Conservation (phyloP, 768 basidiomycete genomes). For the Rhizopogon roseolus region DNA sequence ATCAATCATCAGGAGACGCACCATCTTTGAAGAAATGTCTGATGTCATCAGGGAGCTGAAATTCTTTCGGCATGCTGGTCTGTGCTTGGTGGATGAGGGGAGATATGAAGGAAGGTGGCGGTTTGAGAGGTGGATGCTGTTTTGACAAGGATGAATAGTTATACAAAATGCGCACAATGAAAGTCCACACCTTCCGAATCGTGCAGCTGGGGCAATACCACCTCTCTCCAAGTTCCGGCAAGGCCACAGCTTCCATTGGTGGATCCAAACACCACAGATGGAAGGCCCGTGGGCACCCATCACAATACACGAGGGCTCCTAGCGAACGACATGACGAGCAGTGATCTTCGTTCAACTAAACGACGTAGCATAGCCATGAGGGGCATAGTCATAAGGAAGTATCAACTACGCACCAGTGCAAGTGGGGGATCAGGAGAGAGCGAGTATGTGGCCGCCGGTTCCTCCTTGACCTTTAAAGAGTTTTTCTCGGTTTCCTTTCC, state of each 20-base stretch:
- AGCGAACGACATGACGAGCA: constrained; percentile 79
- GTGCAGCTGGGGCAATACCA: constrained; percentile 79
- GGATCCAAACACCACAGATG: constrained; percentile 97
- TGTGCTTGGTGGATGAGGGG: constrained; percentile 70
- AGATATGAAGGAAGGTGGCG: constrained; percentile 61
- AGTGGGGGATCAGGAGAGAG: constrained; percentile 31
- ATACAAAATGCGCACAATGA: not conserved
- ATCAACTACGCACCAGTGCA: constrained; percentile 30
- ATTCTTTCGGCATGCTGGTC: constrained; percentile 70
- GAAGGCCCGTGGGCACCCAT: constrained; percentile 93
- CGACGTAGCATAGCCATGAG: constrained; percentile 11
- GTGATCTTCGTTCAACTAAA: constrained; percentile 71
- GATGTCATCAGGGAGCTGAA: constrained; percentile 82
- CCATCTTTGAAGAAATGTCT: constrained; percentile 83
- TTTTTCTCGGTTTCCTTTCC: constrained; percentile 36
- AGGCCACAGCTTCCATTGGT: constrained; percentile 83
- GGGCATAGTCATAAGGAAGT: constrained; percentile 1
- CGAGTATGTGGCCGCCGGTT: constrained; percentile 30
- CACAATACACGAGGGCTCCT: constrained; percentile 92
- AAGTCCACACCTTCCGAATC: constrained; percentile 53
- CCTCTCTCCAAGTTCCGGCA: constrained; percentile 64
- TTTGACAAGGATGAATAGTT: constrained; percentile 3
- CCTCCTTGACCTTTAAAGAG: constrained; percentile 40
- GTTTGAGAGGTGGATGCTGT: constrained; percentile 66
- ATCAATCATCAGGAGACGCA: constrained; percentile 30